phyloP scores from a whole-genome alignment of 192 early-diverging fungal species.

The Gaertneriomyces sp. region DNA sequence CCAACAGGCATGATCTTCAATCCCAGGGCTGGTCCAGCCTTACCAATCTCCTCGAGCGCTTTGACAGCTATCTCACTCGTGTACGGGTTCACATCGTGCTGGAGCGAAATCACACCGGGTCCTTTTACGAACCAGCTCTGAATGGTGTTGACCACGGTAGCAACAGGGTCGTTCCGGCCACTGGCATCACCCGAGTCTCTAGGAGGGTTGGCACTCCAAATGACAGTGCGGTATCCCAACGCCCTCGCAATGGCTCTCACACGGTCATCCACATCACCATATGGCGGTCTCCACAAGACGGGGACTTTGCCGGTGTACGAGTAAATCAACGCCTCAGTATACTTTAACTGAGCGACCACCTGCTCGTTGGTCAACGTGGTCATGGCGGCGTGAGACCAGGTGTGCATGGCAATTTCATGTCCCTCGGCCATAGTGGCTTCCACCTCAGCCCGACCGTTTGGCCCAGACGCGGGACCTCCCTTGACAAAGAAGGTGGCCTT shows the following conservation, averaged over 20 bases:
- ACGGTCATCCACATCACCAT: constrained; percentile 72
- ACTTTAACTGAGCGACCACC: constrained; percentile 66
- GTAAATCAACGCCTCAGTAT: constrained; percentile 53
- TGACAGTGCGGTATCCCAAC: constrained; percentile 45
- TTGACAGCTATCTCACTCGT: constrained; percentile 11
- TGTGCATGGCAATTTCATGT: constrained; percentile 42
- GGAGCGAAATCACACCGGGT: constrained; percentile 40
- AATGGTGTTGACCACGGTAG: constrained; percentile 8
- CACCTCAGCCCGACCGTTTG: constrained; percentile 21
- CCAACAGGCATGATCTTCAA: constrained; percentile 15
- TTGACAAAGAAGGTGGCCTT: constrained; percentile 36
- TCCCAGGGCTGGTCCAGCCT: constrained; percentile 4
- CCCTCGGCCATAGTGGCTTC: constrained; percentile 30
- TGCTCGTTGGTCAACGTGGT: constrained; percentile 63
- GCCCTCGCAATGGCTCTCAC: constrained; percentile 60
- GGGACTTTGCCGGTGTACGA: constrained; percentile 42
- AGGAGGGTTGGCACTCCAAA: constrained; percentile 26
- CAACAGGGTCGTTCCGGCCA: constrained; percentile 8
- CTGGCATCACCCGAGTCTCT: constrained; percentile 33
- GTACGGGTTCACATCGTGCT: constrained; percentile 34
- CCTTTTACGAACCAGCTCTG: constrained; percentile 16
- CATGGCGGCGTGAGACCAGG: constrained; percentile 57
- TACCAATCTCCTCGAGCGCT: constrained; percentile 3
- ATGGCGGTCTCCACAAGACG: constrained; percentile 60
- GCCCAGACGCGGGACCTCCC: constrained; percentile 21